phyloP scores from a whole-genome alignment of 495 filamentous ascomycete species.

The Penicillium dipodomyicola region DNA sequence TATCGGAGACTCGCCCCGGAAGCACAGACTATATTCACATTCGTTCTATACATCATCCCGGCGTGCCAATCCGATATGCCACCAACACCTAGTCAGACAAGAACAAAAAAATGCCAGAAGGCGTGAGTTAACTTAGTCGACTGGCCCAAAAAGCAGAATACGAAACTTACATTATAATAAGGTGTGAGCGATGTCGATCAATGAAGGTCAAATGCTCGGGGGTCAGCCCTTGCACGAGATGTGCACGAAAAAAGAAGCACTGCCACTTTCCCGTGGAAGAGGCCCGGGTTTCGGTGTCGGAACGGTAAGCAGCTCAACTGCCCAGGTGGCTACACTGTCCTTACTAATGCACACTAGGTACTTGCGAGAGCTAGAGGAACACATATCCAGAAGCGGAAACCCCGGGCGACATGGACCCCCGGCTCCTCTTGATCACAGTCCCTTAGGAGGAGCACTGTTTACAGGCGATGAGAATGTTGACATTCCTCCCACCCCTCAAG shows the following conservation, averaged over 20 bases:
- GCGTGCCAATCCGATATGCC: slow-evolving; percentile 19
- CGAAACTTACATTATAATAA: slow-evolving; percentile 2
- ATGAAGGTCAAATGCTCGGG: slow-evolving; percentile 44
- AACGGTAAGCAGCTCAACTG: slow-evolving; percentile 21
- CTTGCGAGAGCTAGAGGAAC: slow-evolving; percentile 25
- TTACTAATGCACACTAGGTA: slow-evolving; percentile 18
- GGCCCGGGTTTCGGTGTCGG: slow-evolving; percentile 32
- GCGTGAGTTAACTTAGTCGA: slow-evolving; percentile 19
- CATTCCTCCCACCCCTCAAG: slow-evolving; percentile 5
- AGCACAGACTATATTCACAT: background rate
- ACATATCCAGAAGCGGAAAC: slow-evolving; percentile 13
- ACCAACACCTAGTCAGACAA: slow-evolving; percentile 12
- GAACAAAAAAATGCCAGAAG: slow-evolving; percentile 26
- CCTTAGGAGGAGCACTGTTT: slow-evolving; percentile 1
- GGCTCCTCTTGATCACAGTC: background rate
- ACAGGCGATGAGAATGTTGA: slow-evolving; percentile 9
- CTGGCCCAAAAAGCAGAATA: background rate
- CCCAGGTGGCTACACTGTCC: background rate
- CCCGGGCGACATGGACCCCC: background rate
- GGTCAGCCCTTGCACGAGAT: slow-evolving; percentile 33
- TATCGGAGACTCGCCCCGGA: slow-evolving; percentile 20
- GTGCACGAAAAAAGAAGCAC: slow-evolving; percentile 29
- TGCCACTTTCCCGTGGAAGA: slow-evolving; percentile 36
- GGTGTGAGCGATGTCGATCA: slow-evolving; percentile 37
- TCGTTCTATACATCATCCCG: slow-evolving; percentile 2